Evolutionary conservation across 805 yeast genomes (phyloP).

Genomic region (Monosporozyma aquatica): DNA sequence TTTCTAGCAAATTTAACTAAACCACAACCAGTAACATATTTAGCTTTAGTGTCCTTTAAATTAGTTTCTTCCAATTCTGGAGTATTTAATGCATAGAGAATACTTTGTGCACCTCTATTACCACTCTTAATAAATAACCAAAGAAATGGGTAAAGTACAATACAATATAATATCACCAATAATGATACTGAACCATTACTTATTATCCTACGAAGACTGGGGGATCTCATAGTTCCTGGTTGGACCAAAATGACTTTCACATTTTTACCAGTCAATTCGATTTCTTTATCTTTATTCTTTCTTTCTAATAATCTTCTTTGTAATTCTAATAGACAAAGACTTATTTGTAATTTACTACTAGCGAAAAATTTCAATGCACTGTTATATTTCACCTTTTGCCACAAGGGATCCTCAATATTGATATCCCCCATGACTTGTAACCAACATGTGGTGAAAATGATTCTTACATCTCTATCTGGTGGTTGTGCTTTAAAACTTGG

Average conservation of each 20-base stretch:
- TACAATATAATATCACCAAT: slow-evolving; percentile 44
- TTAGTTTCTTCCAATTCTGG: slow-evolving; percentile 56
- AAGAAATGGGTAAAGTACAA: slow-evolving; percentile 70
- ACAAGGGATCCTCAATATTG: slow-evolving; percentile 53
- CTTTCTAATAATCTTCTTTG: slow-evolving; percentile 66
- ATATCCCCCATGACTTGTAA: slow-evolving; percentile 66
- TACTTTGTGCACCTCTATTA: slow-evolving; percentile 69
- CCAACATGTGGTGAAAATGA: slow-evolving; percentile 69
- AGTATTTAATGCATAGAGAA: slow-evolving; percentile 57
- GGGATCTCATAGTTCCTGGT: slow-evolving; percentile 88
- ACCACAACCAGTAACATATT: slow-evolving; percentile 62
- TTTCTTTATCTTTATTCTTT: slow-evolving; percentile 35
- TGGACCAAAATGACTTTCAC: slow-evolving; percentile 68
- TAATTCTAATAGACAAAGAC: slow-evolving; percentile 67
- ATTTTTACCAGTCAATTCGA: slow-evolving; percentile 40
- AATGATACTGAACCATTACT: slow-evolving; percentile 68
- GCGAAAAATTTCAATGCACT: slow-evolving; percentile 75
- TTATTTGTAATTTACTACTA: slow-evolving; percentile 66
- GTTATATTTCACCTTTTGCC: slow-evolving; percentile 46
- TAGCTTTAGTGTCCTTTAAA: slow-evolving; percentile 45
- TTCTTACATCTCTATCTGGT: slow-evolving; percentile 86
- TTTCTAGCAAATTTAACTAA: slow-evolving; percentile 44
- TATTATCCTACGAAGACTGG: slow-evolving; percentile 69
- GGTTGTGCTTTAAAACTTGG: slow-evolving; percentile 86
- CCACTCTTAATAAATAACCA: slow-evolving; percentile 75